Evolutionary conservation across 2,329 filamentous ascomycete genomes (phyloP).

Genomic region (Thelonectria blattea): DNA sequence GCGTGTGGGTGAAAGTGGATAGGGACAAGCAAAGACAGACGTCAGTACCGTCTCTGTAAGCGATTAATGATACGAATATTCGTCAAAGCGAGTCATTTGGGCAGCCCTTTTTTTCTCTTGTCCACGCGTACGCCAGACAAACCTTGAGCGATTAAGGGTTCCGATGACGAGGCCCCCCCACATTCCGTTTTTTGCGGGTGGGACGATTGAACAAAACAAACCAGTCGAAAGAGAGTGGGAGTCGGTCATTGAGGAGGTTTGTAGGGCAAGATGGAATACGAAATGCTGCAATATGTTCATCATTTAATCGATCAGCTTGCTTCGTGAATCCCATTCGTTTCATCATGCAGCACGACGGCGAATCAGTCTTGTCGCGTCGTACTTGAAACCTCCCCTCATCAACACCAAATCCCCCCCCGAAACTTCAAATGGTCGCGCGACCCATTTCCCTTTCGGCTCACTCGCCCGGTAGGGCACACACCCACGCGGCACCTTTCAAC

Average conservation of each 20-base stretch:
- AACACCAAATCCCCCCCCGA: neutral
- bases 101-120: neutral
- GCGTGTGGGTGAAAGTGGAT: neutral
- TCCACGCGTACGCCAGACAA: neutral
- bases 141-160: neutral
- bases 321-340: too few relatives aligned
- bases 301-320: too few relatives aligned
- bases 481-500: too few relatives aligned
- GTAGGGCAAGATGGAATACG: too few relatives aligned
- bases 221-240: neutral
- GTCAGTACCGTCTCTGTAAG: neutral
- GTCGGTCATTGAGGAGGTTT: neutral
- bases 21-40: neutral
- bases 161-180: neutral
- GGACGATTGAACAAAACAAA: neutral
- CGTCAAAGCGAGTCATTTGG: neutral
- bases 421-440: neutral
- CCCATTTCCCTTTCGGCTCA: neutral
- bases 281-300: too few relatives aligned
- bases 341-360: neutral
- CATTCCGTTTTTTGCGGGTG: neutral
- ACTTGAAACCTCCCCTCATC: neutral
- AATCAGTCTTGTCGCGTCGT: neutral
- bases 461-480: too few relatives aligned
- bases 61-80: neutral